These are phyloP conservation scores for Nothophaeocryptopus gaeumannii DNA, from an alignment of 2,329 filamentous ascomycete genomes.

Conservation along the genomic window DNA sequence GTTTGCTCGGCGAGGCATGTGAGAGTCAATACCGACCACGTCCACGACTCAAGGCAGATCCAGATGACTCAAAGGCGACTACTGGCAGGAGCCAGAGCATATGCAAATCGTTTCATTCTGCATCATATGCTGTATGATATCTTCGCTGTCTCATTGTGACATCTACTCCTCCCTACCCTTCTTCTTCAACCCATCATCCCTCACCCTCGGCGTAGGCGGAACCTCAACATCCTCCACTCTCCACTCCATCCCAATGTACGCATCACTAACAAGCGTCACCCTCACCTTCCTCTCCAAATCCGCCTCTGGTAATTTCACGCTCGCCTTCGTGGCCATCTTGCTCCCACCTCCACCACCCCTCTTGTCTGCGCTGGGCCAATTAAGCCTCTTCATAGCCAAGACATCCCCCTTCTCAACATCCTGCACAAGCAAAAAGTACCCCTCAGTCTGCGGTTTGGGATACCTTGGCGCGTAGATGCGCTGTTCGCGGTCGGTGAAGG, in stretches of 20 bases:
- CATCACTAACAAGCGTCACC: conserved; percentile 78
- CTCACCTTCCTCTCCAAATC: conserved; percentile 62
- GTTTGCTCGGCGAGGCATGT: too few relatives aligned
- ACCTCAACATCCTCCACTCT: conserved; percentile 52
- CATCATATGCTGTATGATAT: neutral
- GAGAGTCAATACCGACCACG: too few relatives aligned
- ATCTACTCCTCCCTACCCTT: conserved; percentile 5
- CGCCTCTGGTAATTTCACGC: conserved; percentile 59
- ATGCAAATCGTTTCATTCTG: too few relatives aligned
- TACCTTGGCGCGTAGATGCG: conserved; percentile 84
- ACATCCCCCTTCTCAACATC: conserved; percentile 69
- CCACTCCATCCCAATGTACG: conserved; percentile 76
- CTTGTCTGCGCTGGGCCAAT: conserved; percentile 57
- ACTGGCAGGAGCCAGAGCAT: too few relatives aligned
- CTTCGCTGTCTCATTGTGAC: neutral
- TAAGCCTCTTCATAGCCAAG: conserved; percentile 79
- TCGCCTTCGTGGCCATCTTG: conserved; percentile 54
- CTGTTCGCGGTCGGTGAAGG: conserved; percentile 61
- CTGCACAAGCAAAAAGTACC: conserved; percentile 81
- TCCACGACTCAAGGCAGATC: too few relatives aligned
- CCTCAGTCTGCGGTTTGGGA: conserved; percentile 91
- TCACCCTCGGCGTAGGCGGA: conserved; percentile 35
- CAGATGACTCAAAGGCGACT: too few relatives aligned
- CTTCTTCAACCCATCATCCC: conserved; percentile 35
- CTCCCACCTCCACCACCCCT: conserved; percentile 31